These are phyloP conservation scores for Arabidopsis suecica DNA, from an alignment of 345 rosid species.

Conservation along the genomic window DNA sequence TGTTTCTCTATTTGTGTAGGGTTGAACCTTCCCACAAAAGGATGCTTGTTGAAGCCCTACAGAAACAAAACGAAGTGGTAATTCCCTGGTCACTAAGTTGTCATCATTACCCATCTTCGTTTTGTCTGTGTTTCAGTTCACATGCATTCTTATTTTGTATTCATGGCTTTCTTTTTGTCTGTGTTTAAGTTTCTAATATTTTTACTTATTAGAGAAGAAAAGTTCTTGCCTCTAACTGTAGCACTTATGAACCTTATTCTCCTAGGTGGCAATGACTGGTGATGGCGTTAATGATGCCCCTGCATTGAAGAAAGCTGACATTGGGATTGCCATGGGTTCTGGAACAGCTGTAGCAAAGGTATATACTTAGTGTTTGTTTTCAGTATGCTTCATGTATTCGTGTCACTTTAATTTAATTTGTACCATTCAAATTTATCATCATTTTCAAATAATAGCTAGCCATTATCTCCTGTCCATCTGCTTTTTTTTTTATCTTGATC, in stretches of 20 bases:
- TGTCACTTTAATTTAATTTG: conserved; percentile 1
- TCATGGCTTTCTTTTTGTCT: conserved; percentile 7
- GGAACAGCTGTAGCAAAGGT: conserved; percentile 99
- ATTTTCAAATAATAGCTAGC: background rate
- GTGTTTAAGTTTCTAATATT: conserved; percentile 5
- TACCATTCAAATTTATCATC: background rate
- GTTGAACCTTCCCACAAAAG: conserved; percentile 98
- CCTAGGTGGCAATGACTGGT: conserved; percentile 99
- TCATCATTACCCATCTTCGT: conserved; percentile 19
- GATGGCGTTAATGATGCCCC: conserved; percentile 99
- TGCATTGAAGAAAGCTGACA: conserved; percentile 95
- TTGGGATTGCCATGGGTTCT: conserved; percentile 99
- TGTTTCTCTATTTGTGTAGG: conserved; percentile 51
- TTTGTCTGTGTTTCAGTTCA: conserved; percentile 18
- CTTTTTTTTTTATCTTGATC: conserved; percentile 30
- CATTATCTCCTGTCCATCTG: conserved; percentile 13
- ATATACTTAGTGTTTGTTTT: conserved; percentile 20
- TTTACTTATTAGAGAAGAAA: conserved; percentile 13
- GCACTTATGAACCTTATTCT: conserved; percentile 27
- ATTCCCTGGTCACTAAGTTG: conserved; percentile 24
- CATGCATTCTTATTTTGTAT: conserved; percentile 19
- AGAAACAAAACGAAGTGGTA: conserved; percentile 99
- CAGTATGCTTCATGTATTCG: conserved; percentile 19
- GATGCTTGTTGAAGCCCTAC: conserved; percentile 98
- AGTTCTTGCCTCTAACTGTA: conserved; percentile 1